A percentile compares a stretch with the other conserved stretches of the same genome.
Evolutionary conservation across 2,329 filamentous ascomycete genomes (phyloP).

Genomic region (Arthroderma sp.): DNA sequence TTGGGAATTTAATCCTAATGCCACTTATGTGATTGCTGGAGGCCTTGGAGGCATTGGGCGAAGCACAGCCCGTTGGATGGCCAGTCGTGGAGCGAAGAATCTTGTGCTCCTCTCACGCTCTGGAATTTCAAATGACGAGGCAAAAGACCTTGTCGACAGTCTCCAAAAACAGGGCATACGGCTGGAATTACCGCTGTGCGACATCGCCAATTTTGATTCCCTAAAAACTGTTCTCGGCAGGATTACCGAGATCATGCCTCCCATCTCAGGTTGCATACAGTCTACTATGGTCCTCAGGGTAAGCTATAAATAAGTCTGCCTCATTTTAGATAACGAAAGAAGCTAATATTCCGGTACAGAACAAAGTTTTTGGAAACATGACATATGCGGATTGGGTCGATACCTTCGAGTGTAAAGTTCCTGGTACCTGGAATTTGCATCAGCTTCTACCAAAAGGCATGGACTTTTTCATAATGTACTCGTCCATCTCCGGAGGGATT

Average conservation of each 20-base stretch:
- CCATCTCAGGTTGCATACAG: constrained; percentile 22
- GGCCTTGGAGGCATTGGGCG: constrained; percentile 15
- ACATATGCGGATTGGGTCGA: constrained; percentile 1
- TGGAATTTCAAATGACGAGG: constrained; percentile 8
- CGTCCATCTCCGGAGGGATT: constrained; percentile 4
- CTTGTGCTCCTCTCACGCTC: constrained; percentile 21
- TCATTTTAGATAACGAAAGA: too few relatives aligned
- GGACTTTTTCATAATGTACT: constrained; percentile 14
- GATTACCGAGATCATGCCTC: constrained; percentile 11
- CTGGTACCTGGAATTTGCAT: constrained; percentile 16
- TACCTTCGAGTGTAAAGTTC: constrained; percentile 19
- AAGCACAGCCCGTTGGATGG: constrained; percentile 15
- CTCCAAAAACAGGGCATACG: constrained; percentile 10
- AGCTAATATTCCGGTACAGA: constrained; percentile 4
- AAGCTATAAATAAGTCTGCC: background rate
- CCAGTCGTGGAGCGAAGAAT: constrained; percentile 15
- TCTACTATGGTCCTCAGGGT: constrained; percentile 18
- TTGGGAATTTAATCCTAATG: constrained; percentile 4
- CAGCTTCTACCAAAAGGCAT: constrained; percentile 3
- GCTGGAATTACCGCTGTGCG: constrained; percentile 14
- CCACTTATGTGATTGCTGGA: constrained; percentile 13
- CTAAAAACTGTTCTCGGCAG: constrained; percentile 9
- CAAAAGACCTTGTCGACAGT: constrained; percentile 9
- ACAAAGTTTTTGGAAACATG: constrained; percentile 1
- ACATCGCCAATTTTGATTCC: constrained; percentile 12